Base-by-base conservation (phyloP, 768 basidiomycete genomes). In the Suillus hirtellus region DNA sequence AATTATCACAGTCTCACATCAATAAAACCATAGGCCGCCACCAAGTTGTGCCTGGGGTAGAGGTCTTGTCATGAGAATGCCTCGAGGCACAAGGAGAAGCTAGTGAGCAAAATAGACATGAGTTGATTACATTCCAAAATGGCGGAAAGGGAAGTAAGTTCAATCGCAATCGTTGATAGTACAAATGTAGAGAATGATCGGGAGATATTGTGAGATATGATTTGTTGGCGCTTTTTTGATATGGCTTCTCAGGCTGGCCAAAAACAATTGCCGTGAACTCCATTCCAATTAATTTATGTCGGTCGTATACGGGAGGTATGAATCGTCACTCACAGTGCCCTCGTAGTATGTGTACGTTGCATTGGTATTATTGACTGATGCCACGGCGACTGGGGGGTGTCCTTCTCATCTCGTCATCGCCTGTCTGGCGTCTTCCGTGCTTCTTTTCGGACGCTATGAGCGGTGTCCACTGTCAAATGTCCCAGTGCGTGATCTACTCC, bases 361-460 rank as follows among this genome's bases (percentile, higher is more conserved):
- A 14, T 15, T 40, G 34, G 21, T 24, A 10, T 40, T 58, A 15
- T 58, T 58, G 40, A 27, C 38, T 38, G 55, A 31, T 31, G 31
- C 31, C 31, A 31, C 31, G 31, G 31, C 5, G 31, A 31, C 31
- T 31, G 31, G n/a, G 40, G 24, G 27, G 3, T 27, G 9, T 37
- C 55, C 21, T 58, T 42, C 56, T 42, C 24, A 42, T 58, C 40
- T 58, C 56, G 56, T 58, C 40, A 58, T 58, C 17, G 37, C 10
- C 8, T 27, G 56, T 27, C 38, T 56, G 54, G 17, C 24, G 40
- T 58, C 5, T 31, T 58, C 56, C 17, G 24, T 42, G 38, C 56
- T 58, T 58, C 56, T 42, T 24, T 31, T 58, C 56, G 56, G 38
- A 42, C 24, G 38, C 38, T 24, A 42, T 58, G 38, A 58, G 24